A percentile compares a stretch with the other conserved stretches of the same genome.
These are phyloP conservation scores for Petunia hybrid DNA, from an alignment of 305 asterid species.

Conservation along the genomic window DNA sequence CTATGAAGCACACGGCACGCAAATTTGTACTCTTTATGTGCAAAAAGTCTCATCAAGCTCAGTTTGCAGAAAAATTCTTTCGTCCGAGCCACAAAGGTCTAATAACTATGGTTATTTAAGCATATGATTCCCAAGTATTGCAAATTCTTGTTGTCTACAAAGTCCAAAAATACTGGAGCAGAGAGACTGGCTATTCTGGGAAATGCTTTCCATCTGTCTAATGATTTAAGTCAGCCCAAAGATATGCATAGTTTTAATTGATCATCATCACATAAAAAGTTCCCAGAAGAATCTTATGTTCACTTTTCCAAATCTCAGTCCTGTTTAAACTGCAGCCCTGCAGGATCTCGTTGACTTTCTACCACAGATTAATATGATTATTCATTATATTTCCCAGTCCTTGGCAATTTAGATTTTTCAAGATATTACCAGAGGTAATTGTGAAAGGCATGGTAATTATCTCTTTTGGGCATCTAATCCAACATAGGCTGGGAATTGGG, in stretches of 20 bases:
- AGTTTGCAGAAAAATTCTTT: background rate
- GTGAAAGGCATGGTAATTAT: background rate
- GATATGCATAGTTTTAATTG: background rate
- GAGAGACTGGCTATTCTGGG: no score
- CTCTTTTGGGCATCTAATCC: background rate
- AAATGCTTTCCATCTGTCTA: background rate
- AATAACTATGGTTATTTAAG: background rate
- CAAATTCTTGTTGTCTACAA: constrained; percentile 2
- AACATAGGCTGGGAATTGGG: background rate
- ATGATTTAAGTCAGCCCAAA: background rate
- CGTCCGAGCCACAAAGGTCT: background rate
- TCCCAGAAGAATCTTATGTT: background rate
- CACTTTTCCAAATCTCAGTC: background rate
- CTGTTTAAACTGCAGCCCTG: background rate
- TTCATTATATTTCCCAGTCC: background rate
- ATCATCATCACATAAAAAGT: background rate
- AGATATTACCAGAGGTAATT: background rate
- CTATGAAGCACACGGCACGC: background rate
- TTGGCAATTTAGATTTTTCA: background rate
- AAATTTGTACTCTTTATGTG: background rate
- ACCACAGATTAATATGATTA: background rate
- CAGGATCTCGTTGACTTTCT: background rate
- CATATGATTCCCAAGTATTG: background rate
- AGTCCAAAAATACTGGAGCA: background rate
- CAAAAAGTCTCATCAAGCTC: background rate